Evolutionary conservation across 371 early-diverging fungal genomes (phyloP).

Genomic region (Haplosporangium sp.): DNA sequence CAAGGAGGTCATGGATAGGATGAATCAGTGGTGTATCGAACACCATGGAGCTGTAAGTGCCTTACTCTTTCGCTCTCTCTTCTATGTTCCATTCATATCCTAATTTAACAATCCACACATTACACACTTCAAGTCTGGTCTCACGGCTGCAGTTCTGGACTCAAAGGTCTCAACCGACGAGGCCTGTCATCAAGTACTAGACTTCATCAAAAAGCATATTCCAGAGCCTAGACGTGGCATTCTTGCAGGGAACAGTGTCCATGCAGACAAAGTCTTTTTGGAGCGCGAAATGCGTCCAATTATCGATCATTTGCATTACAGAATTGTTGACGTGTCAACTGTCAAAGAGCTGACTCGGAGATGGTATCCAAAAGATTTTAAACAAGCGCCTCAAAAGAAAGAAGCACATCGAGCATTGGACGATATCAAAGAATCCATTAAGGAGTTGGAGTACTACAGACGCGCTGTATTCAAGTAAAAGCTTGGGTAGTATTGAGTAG

Average conservation of each 20-base stretch:
- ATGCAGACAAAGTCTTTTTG: constrained; percentile 89
- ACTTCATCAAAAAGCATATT: constrained; percentile 79
- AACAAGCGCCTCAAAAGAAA: constrained; percentile 65
- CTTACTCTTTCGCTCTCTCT: neutral
- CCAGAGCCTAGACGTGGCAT: constrained; percentile 70
- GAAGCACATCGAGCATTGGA: constrained; percentile 77
- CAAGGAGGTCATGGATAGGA: constrained; percentile 81
- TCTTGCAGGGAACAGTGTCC: constrained; percentile 95
- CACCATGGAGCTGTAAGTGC: constrained; percentile 82
- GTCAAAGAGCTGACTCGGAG: constrained; percentile 88
- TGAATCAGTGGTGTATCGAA: constrained; percentile 93
- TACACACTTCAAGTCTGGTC: constrained; percentile 71
- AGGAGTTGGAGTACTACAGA: constrained; percentile 85
- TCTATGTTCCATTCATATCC: neutral
- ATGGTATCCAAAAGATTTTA: constrained; percentile 72
- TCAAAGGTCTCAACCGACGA: constrained; percentile 75
- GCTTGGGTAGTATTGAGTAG: too few species aligned
- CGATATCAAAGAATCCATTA: constrained; percentile 92
- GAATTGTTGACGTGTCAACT: constrained; percentile 92
- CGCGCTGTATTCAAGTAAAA: constrained; percentile 61
- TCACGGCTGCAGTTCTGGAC: constrained; percentile 82
- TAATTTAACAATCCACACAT: neutral
- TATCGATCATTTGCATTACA: constrained; percentile 85
- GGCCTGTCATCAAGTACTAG: constrained; percentile 79
- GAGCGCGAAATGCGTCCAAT: constrained; percentile 85